These are phyloP conservation scores for Cryptococcus sp. DNA, from an alignment of 1,284 basidiomycete species.

Conservation along the genomic window DNA sequence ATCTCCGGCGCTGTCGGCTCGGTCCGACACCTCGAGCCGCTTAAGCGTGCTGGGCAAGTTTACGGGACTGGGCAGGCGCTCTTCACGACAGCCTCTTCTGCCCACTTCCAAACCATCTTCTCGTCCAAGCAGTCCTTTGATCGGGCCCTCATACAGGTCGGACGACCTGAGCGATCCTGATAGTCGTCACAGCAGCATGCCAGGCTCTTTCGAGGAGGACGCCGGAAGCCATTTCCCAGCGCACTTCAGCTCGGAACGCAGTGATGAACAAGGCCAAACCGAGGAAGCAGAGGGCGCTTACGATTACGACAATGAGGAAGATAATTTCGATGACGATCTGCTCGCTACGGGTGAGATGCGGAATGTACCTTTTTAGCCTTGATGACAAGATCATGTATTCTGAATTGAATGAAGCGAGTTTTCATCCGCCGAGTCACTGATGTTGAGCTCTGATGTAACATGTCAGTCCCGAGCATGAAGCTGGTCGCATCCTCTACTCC, in stretches of 20 bases:
- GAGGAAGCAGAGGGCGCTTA: constrained; percentile 13
- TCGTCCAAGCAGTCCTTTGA: constrained; percentile 48
- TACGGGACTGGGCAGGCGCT: constrained; percentile 58
- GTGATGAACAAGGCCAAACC: constrained; percentile 13
- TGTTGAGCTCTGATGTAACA: too few relatives aligned
- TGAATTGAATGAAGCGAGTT: too few relatives aligned
- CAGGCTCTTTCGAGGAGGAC: constrained; percentile 60
- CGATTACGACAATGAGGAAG: constrained; percentile 38
- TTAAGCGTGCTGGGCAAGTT: constrained; percentile 77
- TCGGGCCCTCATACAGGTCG: constrained; percentile 35
- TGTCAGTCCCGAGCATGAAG: too few relatives aligned
- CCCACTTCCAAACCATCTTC: constrained; percentile 45
- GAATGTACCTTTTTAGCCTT: constrained; percentile 64
- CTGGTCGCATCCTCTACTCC: too few relatives aligned
- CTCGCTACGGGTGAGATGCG: constrained; percentile 77
- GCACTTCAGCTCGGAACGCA: constrained; percentile 36
- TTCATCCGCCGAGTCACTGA: too few relatives aligned
- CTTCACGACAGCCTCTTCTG: constrained; percentile 31
- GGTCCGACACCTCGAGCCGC: constrained; percentile 75
- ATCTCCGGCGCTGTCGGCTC: constrained; percentile 85
- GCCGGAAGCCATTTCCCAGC: constrained; percentile 28
- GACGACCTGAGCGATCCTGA: constrained; percentile 52
- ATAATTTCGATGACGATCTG: constrained; percentile 68
- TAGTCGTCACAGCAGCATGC: constrained; percentile 65
- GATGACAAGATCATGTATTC: background rate